A percentile compares a stretch with the other conserved stretches of the same genome.
phyloP scores from a whole-genome alignment of 495 filamentous ascomycete genomes.

The Chaetomium tenue region DNA sequence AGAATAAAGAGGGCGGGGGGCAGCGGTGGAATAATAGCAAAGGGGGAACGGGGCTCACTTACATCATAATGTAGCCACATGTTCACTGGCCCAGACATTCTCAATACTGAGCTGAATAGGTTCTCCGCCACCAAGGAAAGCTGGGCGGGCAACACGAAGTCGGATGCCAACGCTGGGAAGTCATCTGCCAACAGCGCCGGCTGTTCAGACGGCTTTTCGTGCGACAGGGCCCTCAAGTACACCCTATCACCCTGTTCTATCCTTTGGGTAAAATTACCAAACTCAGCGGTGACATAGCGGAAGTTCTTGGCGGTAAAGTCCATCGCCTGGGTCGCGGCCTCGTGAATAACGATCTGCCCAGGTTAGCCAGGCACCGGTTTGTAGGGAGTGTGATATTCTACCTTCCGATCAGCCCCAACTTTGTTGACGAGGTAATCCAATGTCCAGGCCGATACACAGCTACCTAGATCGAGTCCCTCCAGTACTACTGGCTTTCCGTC shows the following conservation, averaged over 20 bases:
- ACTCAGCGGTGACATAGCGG: constrained; percentile 64
- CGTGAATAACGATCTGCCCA: constrained; percentile 65
- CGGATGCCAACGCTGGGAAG: constrained; percentile 64
- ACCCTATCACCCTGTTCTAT: constrained; percentile 59
- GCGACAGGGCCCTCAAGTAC: constrained; percentile 74
- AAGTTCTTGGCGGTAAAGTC: constrained; percentile 84
- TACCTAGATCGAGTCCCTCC: constrained; percentile 62
- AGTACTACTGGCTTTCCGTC: constrained; percentile 64
- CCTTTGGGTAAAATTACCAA: constrained; percentile 65
- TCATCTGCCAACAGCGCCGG: constrained; percentile 67
- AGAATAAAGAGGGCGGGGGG: neutral
- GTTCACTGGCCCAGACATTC: constrained; percentile 76
- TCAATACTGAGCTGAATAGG: constrained; percentile 74
- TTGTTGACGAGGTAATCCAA: constrained; percentile 63
- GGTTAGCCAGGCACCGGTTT: constrained; percentile 11
- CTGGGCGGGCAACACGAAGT: constrained; percentile 68
- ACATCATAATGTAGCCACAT: constrained; percentile 96
- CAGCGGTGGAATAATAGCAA: too few species aligned
- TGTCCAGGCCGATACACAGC: constrained; percentile 66
- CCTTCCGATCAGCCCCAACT: constrained; percentile 63
- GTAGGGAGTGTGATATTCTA: constrained; percentile 33
- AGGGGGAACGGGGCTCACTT: constrained; percentile 28
- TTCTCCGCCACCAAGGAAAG: constrained; percentile 58
- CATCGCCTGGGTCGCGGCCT: constrained; percentile 63
- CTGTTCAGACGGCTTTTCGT: constrained; percentile 61